Percentiles rank a stretch among this genome's conserved stretches.
These are phyloP conservation scores for Ascochyta viciae-villosae DNA, from an alignment of 2,329 filamentous ascomycete species.

Conservation along the genomic window DNA sequence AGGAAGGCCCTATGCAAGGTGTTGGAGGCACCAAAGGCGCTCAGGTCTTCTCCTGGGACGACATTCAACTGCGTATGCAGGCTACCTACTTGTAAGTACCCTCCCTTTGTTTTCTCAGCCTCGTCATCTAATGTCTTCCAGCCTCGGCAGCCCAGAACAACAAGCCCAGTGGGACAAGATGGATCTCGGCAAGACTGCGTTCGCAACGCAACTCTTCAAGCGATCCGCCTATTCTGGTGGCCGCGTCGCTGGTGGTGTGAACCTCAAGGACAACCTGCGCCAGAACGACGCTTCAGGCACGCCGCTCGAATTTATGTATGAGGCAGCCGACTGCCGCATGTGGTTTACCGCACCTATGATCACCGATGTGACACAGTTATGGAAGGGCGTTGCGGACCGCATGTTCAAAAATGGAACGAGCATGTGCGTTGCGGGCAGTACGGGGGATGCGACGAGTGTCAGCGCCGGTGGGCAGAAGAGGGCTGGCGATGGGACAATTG, in stretches of 20 bases:
- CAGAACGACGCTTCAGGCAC: constrained; percentile 47
- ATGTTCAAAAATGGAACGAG: constrained; percentile 40
- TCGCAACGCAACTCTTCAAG: constrained; percentile 43
- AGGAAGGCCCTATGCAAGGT: constrained; percentile 52
- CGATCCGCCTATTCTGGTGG: constrained; percentile 37
- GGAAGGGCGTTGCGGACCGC: constrained; percentile 47
- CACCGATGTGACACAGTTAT: constrained; percentile 45
- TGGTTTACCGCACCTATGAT: constrained; percentile 50
- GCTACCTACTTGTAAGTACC: constrained; percentile 35
- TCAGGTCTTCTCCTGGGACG: constrained; percentile 46
- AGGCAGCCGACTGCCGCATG: constrained; percentile 51
- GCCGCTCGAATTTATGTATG: constrained; percentile 52
- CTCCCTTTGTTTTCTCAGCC: not conserved
- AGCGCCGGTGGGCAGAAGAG: constrained; percentile 42
- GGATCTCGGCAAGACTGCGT: constrained; percentile 42
- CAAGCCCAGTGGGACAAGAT: constrained; percentile 38
- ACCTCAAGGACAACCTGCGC: constrained; percentile 48
- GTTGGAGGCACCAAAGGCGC: constrained; percentile 56
- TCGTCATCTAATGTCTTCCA: constrained; percentile 2
- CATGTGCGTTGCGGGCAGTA: constrained; percentile 42
- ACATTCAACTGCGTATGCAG: constrained; percentile 42
- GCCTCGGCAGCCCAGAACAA: constrained; percentile 40
- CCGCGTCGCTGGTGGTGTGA: constrained; percentile 40
- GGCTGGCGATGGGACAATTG: constrained; percentile 31
- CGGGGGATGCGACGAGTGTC: constrained; percentile 36